Conservation (phyloP, 768 basidiomycete genomes). For the Tylopilus plumbeoviolaceoides region DNA sequence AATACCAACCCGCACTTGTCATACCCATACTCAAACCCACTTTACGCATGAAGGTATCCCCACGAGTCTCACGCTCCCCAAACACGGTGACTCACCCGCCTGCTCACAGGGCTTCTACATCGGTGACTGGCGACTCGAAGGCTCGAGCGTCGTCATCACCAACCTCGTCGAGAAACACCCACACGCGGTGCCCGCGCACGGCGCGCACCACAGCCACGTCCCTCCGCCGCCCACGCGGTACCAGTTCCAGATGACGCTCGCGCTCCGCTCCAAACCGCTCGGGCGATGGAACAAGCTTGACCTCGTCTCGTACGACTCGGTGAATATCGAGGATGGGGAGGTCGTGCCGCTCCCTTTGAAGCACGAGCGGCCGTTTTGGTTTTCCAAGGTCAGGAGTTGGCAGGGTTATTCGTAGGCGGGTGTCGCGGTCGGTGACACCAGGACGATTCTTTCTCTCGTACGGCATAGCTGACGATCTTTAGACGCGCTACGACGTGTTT, state of each 20-base stretch:
- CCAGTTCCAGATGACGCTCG: slow-evolving; percentile 69
- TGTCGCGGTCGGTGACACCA: not conserved
- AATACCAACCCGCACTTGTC: slow-evolving; percentile 60
- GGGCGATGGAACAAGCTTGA: slow-evolving; percentile 85
- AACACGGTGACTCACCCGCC: slow-evolving; percentile 1
- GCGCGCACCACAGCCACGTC: slow-evolving; percentile 6
- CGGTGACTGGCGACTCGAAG: slow-evolving; percentile 69
- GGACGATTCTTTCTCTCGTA: not conserved
- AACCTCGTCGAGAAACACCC: slow-evolving; percentile 54
- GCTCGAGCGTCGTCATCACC: slow-evolving; percentile 53
- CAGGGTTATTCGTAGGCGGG: slow-evolving; percentile 16
- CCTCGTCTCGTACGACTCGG: slow-evolving; percentile 66
- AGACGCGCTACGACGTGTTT: not conserved
- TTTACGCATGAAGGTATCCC: slow-evolving; percentile 67
- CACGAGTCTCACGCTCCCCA: not conserved
- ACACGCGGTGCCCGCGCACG: slow-evolving; percentile 1
- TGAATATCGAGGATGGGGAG: slow-evolving; percentile 75
- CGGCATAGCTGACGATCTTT: not conserved
- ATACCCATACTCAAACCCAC: slow-evolving; percentile 74
- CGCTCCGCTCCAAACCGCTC: slow-evolving; percentile 64
- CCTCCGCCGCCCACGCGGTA: slow-evolving; percentile 41
- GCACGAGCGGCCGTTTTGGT: slow-evolving; percentile 90
- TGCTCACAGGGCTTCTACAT: slow-evolving; percentile 58
- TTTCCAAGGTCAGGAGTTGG: slow-evolving; percentile 84
- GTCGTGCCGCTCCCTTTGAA: slow-evolving; percentile 64